These are phyloP conservation scores for Dactylella cylindrospora DNA, from an alignment of 2,329 filamentous ascomycete genomes.

Conservation along the genomic window DNA sequence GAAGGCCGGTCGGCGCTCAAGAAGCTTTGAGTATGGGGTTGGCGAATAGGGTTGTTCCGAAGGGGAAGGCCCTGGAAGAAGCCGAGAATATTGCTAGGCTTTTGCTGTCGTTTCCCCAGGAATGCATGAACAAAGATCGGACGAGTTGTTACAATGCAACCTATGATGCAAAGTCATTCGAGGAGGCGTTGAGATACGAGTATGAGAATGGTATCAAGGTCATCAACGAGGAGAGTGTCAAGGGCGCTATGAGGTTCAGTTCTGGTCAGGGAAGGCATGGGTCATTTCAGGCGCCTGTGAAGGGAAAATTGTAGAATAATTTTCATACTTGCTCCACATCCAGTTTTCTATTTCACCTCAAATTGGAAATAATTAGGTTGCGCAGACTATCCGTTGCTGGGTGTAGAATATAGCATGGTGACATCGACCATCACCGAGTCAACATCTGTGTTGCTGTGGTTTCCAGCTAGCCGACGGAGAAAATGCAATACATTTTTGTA, in stretches of 20 bases:
- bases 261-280: conserved; percentile 53
- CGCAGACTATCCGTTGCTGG: no score
- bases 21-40: conserved; percentile 91
- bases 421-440: no score
- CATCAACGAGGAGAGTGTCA: conserved; percentile 54
- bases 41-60: conserved; percentile 75
- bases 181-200: conserved; percentile 58
- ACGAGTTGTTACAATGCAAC: conserved; percentile 57
- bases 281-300: conserved; percentile 7
- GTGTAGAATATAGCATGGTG: no score
- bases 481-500: no score
- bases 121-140: conserved; percentile 59
- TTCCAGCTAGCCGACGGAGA: no score
- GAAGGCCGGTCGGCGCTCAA: conserved; percentile 65
- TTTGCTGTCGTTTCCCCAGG: conserved; percentile 58
- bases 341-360: no score
- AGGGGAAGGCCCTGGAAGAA: conserved; percentile 57
- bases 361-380: no score
- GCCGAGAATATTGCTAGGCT: conserved; percentile 56
- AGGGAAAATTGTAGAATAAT: conserved; percentile 32
- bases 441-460: no score
- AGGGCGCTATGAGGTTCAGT: conserved; percentile 54
- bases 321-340: no score
- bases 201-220: conserved; percentile 55
- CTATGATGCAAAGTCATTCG: conserved; percentile 56